Percentiles rank a stretch among this genome's conserved stretches.
Conservation (phyloP, 2,329 filamentous ascomycete species). For the Diaporthe citri region DNA sequence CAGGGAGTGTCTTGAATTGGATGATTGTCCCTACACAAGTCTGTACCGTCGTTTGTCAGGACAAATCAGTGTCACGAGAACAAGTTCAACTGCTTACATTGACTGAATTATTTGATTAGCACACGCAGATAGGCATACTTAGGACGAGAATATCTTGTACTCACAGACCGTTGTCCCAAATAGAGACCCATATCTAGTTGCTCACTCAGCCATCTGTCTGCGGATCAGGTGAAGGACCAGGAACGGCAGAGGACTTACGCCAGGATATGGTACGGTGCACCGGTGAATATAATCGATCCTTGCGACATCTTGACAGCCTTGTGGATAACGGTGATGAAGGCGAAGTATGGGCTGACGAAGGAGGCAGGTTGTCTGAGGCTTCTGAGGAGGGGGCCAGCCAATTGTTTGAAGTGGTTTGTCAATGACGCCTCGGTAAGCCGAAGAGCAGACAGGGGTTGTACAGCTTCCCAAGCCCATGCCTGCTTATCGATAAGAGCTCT, state of each 20-base stretch:
- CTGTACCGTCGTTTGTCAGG: conserved; percentile 53
- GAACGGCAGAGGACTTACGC: conserved; percentile 62
- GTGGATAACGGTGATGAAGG: neutral
- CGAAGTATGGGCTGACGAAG: neutral
- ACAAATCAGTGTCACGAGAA: neutral
- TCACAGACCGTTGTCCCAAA: conserved; percentile 91
- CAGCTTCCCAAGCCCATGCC: neutral
- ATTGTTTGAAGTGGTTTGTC: conserved; percentile 11
- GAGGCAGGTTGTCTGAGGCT: neutral
- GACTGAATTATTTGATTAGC: conserved; percentile 31
- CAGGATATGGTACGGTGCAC: conserved; percentile 81
- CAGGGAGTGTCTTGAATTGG: conserved; percentile 81
- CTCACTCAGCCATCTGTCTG: neutral
- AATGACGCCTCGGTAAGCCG: conserved; percentile 11
- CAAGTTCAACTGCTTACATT: conserved; percentile 25
- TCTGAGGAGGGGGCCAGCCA: neutral
- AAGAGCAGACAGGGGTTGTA: conserved; percentile 13
- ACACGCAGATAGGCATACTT: neutral
- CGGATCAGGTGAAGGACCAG: neutral
- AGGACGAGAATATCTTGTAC: conserved; percentile 31
- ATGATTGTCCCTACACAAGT: conserved; percentile 82
- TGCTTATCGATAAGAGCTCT: conserved; percentile 36
- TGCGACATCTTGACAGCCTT: conserved; percentile 55
- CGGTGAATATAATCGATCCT: conserved; percentile 68
- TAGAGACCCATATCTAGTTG: conserved; percentile 83